Evolutionary conservation across 768 basidiomycete genomes (phyloP).

Genomic region (Lanmaoa rubissima): DNA sequence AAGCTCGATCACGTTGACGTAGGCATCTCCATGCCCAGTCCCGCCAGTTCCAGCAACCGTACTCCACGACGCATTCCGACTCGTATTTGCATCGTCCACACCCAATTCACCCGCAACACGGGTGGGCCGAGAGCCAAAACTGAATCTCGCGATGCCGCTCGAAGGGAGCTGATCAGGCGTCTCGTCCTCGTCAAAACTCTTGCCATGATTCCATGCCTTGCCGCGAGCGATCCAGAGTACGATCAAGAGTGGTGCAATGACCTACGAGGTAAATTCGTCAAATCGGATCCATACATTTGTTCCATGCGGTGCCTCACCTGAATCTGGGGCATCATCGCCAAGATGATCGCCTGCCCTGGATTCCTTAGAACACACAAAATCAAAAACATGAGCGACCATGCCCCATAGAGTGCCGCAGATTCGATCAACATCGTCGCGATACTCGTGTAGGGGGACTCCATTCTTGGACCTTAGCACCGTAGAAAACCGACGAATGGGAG

Average conservation of each 20-base stretch:
- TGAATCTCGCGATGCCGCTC: background rate
- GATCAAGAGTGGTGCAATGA: constrained; percentile 27
- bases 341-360: constrained; percentile 18
- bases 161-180: background rate
- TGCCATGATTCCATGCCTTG: constrained; percentile 13
- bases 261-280: constrained; percentile 6
- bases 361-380: constrained; percentile 15
- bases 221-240: constrained; percentile 26
- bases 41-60: constrained; percentile 1
- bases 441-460: constrained; percentile 21
- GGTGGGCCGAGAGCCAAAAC: constrained; percentile 9
- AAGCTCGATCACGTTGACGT: constrained; percentile 12
- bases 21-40: background rate
- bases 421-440: constrained; percentile 25
- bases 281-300: background rate
- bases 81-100: background rate
- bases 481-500: background rate
- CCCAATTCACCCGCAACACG: background rate
- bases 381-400: constrained; percentile 25
- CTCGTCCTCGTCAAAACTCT: background rate
- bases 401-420: constrained; percentile 25
- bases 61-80: constrained; percentile 11
- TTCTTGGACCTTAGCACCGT: constrained; percentile 9
- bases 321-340: constrained; percentile 25
- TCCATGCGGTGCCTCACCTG: constrained; percentile 12